Conservation (phyloP, 192 early-diverging fungal species). For the Umbelopsis isabellina region DNA sequence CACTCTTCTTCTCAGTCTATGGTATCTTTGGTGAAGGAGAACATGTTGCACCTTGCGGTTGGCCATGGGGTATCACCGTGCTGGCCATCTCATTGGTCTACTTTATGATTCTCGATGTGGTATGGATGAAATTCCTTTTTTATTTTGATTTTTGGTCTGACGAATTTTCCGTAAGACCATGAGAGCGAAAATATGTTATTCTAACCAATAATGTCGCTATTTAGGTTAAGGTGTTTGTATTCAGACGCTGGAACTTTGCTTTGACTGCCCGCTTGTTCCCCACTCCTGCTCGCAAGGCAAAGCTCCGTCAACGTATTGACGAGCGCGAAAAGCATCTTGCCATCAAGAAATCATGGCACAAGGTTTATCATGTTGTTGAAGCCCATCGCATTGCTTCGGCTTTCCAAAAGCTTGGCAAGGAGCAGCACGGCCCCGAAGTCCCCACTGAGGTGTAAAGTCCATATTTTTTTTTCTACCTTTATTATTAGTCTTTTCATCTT, state of each 20-base stretch:
- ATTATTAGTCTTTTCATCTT: not conserved
- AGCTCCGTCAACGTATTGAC: conserved; percentile 51
- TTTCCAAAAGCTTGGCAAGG: conserved; percentile 25
- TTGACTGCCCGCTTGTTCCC: conserved; percentile 80
- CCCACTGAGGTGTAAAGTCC: conserved; percentile 9
- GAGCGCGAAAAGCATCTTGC: conserved; percentile 27
- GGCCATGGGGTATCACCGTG: conserved; percentile 67
- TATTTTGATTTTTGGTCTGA: not conserved
- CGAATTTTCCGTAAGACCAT: not conserved
- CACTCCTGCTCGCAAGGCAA: conserved; percentile 53
- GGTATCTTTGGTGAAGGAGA: conserved; percentile 49
- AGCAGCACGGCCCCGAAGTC: conserved; percentile 12
- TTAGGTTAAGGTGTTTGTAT: conserved; percentile 71
- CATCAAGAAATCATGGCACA: conserved; percentile 18
- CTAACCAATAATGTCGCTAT: not conserved
- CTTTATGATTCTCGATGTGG: conserved; percentile 77
- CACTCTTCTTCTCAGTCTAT: conserved; percentile 77
- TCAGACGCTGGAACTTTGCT: conserved; percentile 82
- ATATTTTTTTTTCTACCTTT: conserved; percentile 8
- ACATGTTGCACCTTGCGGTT: conserved; percentile 56
- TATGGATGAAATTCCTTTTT: not conserved
- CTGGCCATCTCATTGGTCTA: conserved; percentile 68
- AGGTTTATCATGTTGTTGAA: conserved; percentile 25
- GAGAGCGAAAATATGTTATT: too few species aligned
- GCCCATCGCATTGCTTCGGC: conserved; percentile 26